phyloP scores from a whole-genome alignment of 495 filamentous ascomycete species.

The Physcia stellaris region DNA sequence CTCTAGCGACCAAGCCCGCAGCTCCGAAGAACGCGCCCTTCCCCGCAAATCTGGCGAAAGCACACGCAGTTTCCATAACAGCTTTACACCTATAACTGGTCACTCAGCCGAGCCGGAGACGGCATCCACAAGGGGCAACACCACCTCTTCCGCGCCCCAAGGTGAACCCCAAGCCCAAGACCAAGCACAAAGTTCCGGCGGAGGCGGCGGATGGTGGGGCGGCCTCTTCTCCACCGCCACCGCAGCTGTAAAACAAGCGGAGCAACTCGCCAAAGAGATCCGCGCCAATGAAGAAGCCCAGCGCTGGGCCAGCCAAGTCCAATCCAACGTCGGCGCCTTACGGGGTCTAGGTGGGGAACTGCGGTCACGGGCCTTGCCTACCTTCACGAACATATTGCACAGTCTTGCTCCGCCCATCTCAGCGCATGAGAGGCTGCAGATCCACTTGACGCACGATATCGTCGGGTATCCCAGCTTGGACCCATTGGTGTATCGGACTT shows the following conservation, averaged over 20 bases:
- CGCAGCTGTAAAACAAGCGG: slow-evolving; percentile 87
- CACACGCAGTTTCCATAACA: slow-evolving; percentile 47
- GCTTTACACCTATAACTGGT: slow-evolving; percentile 26
- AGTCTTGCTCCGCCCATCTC: slow-evolving; percentile 93
- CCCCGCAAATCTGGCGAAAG: slow-evolving; percentile 65
- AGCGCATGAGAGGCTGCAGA: slow-evolving; percentile 92
- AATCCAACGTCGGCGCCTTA: slow-evolving; percentile 76
- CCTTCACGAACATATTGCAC: slow-evolving; percentile 87
- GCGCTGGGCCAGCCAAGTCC: slow-evolving; percentile 89
- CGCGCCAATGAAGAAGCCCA: slow-evolving; percentile 93
- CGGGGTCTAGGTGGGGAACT: slow-evolving; percentile 78
- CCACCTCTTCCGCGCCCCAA: slow-evolving; percentile 18
- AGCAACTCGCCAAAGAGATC: slow-evolving; percentile 86
- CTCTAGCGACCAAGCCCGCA: slow-evolving; percentile 30
- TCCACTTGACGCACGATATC: slow-evolving; percentile 94
- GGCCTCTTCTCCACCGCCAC: slow-evolving; percentile 53
- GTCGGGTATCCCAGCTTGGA: slow-evolving; percentile 89
- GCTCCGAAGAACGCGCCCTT: slow-evolving; percentile 47
- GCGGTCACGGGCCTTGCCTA: slow-evolving; percentile 76
- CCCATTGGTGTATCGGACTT: slow-evolving; percentile 82
- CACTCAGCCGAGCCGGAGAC: slow-evolving; percentile 19
- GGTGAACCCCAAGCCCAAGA: slow-evolving; percentile 9
- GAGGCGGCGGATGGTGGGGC: slow-evolving; percentile 83
- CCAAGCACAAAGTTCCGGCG: slow-evolving; percentile 26
- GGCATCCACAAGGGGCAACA: too few species aligned